Percentiles rank a stretch among this genome's conserved stretches.
Evolutionary conservation across 108 stramenopile genomes (phyloP).

Genomic region (Cyclotella kingstonii): DNA sequence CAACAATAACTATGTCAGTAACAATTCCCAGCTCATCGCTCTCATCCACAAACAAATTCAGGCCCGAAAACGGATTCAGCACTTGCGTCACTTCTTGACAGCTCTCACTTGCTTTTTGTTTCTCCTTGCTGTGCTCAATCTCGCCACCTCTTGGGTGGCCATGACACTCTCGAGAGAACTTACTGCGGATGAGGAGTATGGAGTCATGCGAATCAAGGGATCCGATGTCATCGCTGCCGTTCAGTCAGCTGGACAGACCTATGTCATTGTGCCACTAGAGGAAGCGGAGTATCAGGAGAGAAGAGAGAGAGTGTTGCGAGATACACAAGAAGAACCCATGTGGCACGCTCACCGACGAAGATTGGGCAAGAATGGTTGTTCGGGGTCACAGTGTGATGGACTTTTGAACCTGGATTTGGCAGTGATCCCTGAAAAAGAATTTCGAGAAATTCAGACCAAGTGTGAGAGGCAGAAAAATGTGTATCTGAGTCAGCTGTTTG

Average conservation of each 20-base stretch:
- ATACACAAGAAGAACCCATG: slow-evolving; percentile 7
- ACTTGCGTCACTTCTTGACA: neutral
- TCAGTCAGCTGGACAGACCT: slow-evolving; percentile 9
- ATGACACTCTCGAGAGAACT: slow-evolving; percentile 6
- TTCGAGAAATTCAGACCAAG: slow-evolving; percentile 8
- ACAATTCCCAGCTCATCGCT: slow-evolving; percentile 1
- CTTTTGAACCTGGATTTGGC: slow-evolving; percentile 4
- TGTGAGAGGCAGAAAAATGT: slow-evolving; percentile 17
- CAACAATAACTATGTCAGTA: neutral
- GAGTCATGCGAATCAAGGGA: neutral
- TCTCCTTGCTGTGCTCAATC: slow-evolving; percentile 6
- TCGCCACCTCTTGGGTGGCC: slow-evolving; percentile 11
- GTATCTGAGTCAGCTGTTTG: slow-evolving; percentile 6
- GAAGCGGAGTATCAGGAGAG: slow-evolving; percentile 1
- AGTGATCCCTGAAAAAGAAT: slow-evolving; percentile 5
- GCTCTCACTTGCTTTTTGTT: slow-evolving; percentile 4
- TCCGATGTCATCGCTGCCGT: slow-evolving; percentile 2
- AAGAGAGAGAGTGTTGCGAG: neutral
- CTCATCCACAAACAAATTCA: slow-evolving; percentile 3
- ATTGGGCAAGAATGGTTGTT: neutral
- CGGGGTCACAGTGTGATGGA: neutral
- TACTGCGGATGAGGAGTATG: neutral
- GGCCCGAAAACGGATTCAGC: neutral
- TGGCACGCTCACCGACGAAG: slow-evolving; percentile 15
- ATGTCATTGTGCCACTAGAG: neutral